Conservation (phyloP, 176 grass and related monocot species). For the Eremochloa ophiuroides region DNA sequence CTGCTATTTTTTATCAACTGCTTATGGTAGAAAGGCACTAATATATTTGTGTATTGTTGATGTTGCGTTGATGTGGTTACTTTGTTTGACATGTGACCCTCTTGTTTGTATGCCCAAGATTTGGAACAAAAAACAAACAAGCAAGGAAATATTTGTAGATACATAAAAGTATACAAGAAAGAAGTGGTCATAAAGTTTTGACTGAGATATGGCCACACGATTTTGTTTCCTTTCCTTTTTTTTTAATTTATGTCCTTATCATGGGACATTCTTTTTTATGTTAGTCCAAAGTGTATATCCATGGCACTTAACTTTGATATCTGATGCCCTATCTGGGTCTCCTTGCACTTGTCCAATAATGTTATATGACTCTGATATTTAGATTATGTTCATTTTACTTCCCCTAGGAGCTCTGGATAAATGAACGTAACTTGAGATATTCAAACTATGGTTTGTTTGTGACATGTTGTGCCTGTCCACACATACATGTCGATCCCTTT, state of each 20-base stretch:
- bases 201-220: not conserved
- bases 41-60: not conserved
- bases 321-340: not conserved
- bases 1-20: not conserved
- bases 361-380: not conserved
- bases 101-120: not conserved
- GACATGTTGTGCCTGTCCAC: not conserved
- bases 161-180: not conserved
- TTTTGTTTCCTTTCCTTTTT: slow-evolving; percentile 6
- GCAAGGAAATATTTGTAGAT: not conserved
- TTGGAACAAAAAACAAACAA: slow-evolving; percentile 1
- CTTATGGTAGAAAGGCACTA: not conserved
- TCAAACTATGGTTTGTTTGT: not conserved
- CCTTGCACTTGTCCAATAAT: not conserved
- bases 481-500: not conserved
- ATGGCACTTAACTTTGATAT: not conserved
- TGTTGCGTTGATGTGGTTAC: not conserved
- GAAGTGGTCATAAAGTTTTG: not conserved
- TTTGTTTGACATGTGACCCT: not conserved
- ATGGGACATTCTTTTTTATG: slow-evolving; percentile 23
- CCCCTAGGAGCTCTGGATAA: not conserved
- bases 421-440: slow-evolving; percentile 1
- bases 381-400: slow-evolving; percentile 11
- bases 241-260: slow-evolving; percentile 27
- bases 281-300: slow-evolving; percentile 23